Evolutionary conservation across 1,284 basidiomycete genomes (phyloP).

Genomic region (Sphagnurus paluster): DNA sequence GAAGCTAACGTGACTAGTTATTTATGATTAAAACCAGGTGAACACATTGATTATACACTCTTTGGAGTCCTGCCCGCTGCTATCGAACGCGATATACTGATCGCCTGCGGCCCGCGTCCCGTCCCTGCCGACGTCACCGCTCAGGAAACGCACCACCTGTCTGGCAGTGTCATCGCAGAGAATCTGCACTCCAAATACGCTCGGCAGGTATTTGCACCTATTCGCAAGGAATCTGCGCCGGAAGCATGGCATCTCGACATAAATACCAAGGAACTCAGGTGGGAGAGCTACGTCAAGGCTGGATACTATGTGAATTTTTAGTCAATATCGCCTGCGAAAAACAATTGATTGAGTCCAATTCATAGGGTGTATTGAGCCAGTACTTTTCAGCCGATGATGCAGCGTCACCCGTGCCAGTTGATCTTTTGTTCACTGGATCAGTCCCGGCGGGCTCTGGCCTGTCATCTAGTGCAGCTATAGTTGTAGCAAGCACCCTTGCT

Average conservation of each 20-base stretch:
- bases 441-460: constrained; percentile 84
- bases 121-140: constrained; percentile 16
- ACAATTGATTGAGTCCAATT: constrained; percentile 4
- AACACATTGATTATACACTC: constrained; percentile 86
- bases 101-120: constrained; percentile 68
- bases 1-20: constrained; percentile 1
- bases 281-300: constrained; percentile 89
- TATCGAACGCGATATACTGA: constrained; percentile 82
- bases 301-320: constrained; percentile 61
- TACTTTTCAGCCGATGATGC: constrained; percentile 45
- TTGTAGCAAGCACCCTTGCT: constrained; percentile 78
- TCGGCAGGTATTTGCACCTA: constrained; percentile 57
- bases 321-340: constrained; percentile 1
- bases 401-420: constrained; percentile 52
- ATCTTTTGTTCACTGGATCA: constrained; percentile 74
- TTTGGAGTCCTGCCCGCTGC: constrained; percentile 84
- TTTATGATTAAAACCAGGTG: constrained; percentile 50
- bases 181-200: constrained; percentile 67
- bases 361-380: constrained; percentile 70
- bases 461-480: constrained; percentile 84
- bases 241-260: constrained; percentile 72
- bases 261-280: constrained; percentile 66
- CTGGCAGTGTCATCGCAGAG: constrained; percentile 58
- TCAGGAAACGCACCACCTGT: constrained; percentile 28
- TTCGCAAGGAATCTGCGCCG: constrained; percentile 1